Base-by-base conservation (phyloP, 2,329 filamentous ascomycete species). In the Xylaria sp. region DNA sequence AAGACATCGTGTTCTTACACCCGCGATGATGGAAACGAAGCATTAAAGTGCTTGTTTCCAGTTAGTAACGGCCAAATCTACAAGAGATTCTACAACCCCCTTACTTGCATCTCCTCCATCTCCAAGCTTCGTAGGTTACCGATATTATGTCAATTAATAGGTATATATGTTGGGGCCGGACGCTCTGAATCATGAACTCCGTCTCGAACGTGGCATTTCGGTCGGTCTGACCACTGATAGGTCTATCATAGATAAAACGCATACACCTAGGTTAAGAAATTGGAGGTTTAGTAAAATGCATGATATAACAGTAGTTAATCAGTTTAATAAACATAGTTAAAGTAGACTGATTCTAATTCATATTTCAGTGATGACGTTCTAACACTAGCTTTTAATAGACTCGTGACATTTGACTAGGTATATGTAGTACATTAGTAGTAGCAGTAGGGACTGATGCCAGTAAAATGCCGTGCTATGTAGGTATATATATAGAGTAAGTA, bases 391-490 rank as follows among this genome's bases (percentile, higher is more conserved):
- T 51, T 51, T 17, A 31, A 1, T 15, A n/a, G 17, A 27, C 6
- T 42, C 11, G 27, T 29, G 6, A 54, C 6, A 45, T 47, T 45
- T 15, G 4, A 38, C 5, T 31, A 39, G 2, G 36, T 31, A n/a
- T 20, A 33, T 47, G 51, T 49, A 53, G 3, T 57, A 57, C 50
- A 20, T 51, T 17, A 33, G 1, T 50, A 13, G 36, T 63, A 25
- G 22, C 42, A 56, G 39, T 65, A 61, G 49, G 9, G 63, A 65
- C 63, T 36, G 57, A 17, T 55, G 47, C 38, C n/a, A 45, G 36
- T 45, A 55, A 38, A 38, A 27, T 55, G 17, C 11, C 53, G 25
- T 55, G 20, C 53, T 55, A 55, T 55, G 33, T 55, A 44, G 7
- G 31, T n/a, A n/a, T n/a, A n/a, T n/a, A n/a, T n/a, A n/a, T n/a